These are phyloP conservation scores for Coffea humblotiana DNA, from an alignment of 305 asterid species.

Conservation along the genomic window DNA sequence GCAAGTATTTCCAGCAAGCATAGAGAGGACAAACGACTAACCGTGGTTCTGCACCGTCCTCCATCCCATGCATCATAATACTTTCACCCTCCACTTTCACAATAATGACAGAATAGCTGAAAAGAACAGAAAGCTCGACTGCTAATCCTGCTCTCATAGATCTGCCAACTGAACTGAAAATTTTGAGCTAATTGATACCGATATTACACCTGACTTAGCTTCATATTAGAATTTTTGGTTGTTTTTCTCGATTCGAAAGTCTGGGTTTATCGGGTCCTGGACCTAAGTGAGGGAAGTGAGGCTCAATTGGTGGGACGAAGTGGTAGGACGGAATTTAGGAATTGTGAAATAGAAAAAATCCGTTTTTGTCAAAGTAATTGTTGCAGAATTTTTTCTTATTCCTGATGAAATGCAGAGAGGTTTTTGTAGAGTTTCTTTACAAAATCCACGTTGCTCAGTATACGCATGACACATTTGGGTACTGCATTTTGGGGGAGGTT, in stretches of 20 bases:
- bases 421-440: not conserved
- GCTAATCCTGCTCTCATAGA: not conserved
- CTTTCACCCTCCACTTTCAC: no score
- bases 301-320: not conserved
- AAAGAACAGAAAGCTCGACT: no score
- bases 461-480: not conserved
- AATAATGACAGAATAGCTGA: no score
- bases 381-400: not conserved
- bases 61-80: no score
- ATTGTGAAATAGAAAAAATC: not conserved
- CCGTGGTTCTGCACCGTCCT: no score
- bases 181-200: not conserved
- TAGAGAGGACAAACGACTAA: no score
- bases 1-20: no score
- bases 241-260: not conserved
- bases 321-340: not conserved
- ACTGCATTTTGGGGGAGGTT: not conserved
- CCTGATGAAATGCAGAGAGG: not conserved
- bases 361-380: not conserved
- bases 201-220: not conserved
- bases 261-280: slow-evolving; percentile 8
- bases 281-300: not conserved
- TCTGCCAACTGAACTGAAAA: slow-evolving; percentile 14
- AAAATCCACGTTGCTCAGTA: not conserved
- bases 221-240: not conserved